phyloP scores from a whole-genome alignment of 2,329 filamentous ascomycete genomes.

The Microsporum ferrugineum region DNA sequence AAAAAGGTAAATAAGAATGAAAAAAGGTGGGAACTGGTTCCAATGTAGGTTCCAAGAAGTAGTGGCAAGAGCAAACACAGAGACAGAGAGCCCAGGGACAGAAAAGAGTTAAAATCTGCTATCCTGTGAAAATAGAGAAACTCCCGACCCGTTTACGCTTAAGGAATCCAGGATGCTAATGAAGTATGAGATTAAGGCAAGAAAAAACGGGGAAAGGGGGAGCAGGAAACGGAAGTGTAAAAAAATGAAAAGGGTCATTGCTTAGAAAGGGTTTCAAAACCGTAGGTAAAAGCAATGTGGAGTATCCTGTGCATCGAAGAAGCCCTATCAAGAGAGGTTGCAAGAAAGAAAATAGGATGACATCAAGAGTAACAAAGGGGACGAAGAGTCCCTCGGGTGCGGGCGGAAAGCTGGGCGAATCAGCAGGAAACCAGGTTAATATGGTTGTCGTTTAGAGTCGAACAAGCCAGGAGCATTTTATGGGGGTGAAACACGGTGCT shows the following conservation, averaged over 20 bases:
- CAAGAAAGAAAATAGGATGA: not conserved
- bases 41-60: not conserved
- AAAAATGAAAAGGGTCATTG: not conserved
- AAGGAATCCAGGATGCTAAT: not conserved
- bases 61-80: not conserved
- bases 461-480: slow-evolving; percentile 77
- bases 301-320: not conserved
- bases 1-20: not conserved
- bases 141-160: not conserved
- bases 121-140: not conserved
- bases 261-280: not conserved
- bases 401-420: not conserved
- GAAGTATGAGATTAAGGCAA: not conserved
- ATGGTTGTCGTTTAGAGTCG: slow-evolving; percentile 75
- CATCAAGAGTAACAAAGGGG: too few relatives aligned
- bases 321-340: not conserved
- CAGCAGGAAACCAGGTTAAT: slow-evolving; percentile 74
- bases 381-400: not conserved
- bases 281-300: not conserved
- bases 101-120: not conserved
- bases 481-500: slow-evolving; percentile 93
- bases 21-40: not conserved
- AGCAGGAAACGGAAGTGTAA: not conserved
- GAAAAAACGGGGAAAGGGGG: not conserved
- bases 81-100: not conserved